phyloP scores from a whole-genome alignment of 352 stramenopile genomes.

The Pythium dissotocum region DNA sequence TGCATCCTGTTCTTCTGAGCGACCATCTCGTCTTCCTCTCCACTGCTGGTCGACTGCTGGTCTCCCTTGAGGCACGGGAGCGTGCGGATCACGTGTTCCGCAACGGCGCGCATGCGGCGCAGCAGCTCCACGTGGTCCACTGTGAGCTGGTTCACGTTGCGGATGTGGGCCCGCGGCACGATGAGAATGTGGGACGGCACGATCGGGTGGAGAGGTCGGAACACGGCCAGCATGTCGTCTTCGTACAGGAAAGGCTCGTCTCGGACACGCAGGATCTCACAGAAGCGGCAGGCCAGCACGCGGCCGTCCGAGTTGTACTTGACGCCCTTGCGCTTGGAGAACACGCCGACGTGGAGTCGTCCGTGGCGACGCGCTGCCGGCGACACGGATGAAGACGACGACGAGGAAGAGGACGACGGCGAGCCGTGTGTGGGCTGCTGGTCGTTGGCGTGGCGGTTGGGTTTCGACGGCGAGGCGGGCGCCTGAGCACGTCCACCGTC shows the following conservation, averaged over 20 bases:
- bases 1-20: background rate
- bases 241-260: slow-evolving; percentile 76
- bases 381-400: slow-evolving; percentile 2
- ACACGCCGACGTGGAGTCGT: slow-evolving; percentile 26
- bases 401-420: slow-evolving; percentile 14
- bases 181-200: slow-evolving; percentile 77
- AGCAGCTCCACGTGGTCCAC: slow-evolving; percentile 51
- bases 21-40: background rate
- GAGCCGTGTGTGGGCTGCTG: slow-evolving; percentile 9
- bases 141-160: slow-evolving; percentile 74
- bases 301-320: slow-evolving; percentile 58
- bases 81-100: slow-evolving; percentile 42
- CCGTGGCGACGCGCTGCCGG: background rate
- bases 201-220: slow-evolving; percentile 72
- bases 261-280: slow-evolving; percentile 63
- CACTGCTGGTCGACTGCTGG: background rate
- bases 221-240: slow-evolving; percentile 76
- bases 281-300: slow-evolving; percentile 76
- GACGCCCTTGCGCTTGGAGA: slow-evolving; percentile 60
- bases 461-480: slow-evolving; percentile 3
- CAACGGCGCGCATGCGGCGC: slow-evolving; percentile 63
- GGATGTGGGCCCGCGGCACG: slow-evolving; percentile 74
- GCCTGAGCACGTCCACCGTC: slow-evolving; percentile 14
- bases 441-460: background rate
- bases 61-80: background rate